Conservation (phyloP, 805 yeast species). For the Starmera amethionina region DNA sequence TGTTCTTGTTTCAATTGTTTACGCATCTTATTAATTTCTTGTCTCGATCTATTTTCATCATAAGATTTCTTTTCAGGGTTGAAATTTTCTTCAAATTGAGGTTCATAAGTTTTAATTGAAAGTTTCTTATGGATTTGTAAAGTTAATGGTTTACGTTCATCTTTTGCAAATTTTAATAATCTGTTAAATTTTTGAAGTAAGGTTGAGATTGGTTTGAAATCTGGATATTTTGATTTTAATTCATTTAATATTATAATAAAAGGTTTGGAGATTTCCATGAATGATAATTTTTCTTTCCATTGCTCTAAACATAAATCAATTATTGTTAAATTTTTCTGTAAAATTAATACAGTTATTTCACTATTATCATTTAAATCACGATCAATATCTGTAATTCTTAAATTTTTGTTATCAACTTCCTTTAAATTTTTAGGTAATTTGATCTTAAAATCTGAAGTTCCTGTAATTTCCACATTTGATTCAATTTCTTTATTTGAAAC, state of each 20-base stretch:
- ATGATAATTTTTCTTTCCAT: conserved; percentile 58
- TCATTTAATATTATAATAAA: conserved; percentile 33
- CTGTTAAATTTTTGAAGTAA: conserved; percentile 37
- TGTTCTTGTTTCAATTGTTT: conserved; percentile 86
- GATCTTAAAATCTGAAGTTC: conserved; percentile 12
- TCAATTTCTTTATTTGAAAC: conserved; percentile 24
- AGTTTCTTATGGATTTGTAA: conserved; percentile 79
- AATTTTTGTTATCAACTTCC: neutral
- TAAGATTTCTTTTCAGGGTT: conserved; percentile 92
- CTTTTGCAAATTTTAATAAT: conserved; percentile 34
- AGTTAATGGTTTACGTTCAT: conserved; percentile 57
- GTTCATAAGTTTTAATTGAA: conserved; percentile 77
- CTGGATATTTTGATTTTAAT: conserved; percentile 26
- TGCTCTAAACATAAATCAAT: conserved; percentile 24
- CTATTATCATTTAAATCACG: conserved; percentile 20
- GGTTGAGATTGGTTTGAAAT: conserved; percentile 22
- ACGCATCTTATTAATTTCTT: conserved; percentile 74
- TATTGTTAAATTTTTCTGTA: conserved; percentile 19
- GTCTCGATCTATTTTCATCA: conserved; percentile 73
- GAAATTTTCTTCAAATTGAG: conserved; percentile 91
- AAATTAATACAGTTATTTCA: conserved; percentile 13
- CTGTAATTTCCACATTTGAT: conserved; percentile 2
- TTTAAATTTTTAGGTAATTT: conserved; percentile 10
- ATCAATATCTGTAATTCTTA: conserved; percentile 14
- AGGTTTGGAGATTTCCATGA: conserved; percentile 47